Evolutionary conservation across 345 rosid species (phyloP), one percentile per base, ranked within the genome.

Genomic region (Erucastrum elatum): DNA sequence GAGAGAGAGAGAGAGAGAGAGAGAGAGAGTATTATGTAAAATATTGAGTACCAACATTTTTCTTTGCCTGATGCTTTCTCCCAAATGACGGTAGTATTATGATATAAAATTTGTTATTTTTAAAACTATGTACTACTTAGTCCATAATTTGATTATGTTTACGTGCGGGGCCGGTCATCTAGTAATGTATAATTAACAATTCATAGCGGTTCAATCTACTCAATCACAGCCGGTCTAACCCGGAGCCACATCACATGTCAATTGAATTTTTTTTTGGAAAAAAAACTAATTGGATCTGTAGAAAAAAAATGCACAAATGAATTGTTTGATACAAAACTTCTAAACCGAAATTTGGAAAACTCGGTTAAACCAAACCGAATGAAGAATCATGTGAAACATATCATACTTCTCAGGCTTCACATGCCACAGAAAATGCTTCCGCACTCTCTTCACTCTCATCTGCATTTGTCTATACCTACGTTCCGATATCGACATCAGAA

Each of bases 351-450:
- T 75, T 61, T 88, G 94, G 21, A 86, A 87, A 41, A 92, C 92
- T 80, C 97, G 83, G 60, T 88, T 94, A 84, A 78, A 89, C 98
- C 98, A 94, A 62, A 91, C 79, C 5, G 97, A 89, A 78, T 94
- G 98, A 55, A 94, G 94, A 68, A 92, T 92, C 97, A 94, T 94
- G 46, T 92, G 97, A 81, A 94, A 94, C 64, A 92, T 71, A 75
- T 90, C 98, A 75, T 92, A 92, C 81, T 90, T 94, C 44, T 84
- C 89, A 7, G 97, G 94, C 56, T 73, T 88, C 13, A 82, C 64
- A 84, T 92, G 97, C 97, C 98, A 94, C 59, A 94, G 91, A 73
- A 94, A 94, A 90, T 94, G 98, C 72, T 88, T 90, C 61, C 92
- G 97, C 41, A 90, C 91, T 82, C 76, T 92, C 85, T 88, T 92